Evolutionary conservation across 495 filamentous ascomycete species (phyloP), one percentile per base, ranked within the genome.

Genomic region (Annulohypoxylon bovei): DNA sequence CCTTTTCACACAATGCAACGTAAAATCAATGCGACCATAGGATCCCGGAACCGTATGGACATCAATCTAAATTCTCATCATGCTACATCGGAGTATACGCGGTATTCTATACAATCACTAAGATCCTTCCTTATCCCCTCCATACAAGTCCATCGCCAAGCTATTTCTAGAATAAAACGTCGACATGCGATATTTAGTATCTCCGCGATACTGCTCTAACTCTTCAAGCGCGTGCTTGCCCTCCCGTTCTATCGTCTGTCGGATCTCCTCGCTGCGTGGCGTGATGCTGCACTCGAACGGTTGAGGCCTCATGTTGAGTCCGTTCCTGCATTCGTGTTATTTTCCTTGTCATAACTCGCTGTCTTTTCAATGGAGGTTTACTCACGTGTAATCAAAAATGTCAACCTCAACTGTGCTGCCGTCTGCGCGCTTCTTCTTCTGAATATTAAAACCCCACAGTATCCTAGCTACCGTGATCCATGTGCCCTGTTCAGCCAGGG

Each of bases 181-280:
- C 44, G 82, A 85, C 84, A 88, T 86, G 18, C 83, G 70, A 61
- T 88, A 87, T 68, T 86, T 81, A 22, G 85, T 86, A 72, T 87
- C 84, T n/a, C 87, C 87, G 8, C 89, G 84, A 68, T 86, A 86
- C 18, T 81, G 73, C 60, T 84, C 78, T n/a, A 89, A 65, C 23
- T 87, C 81, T 32, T 81, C 72, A 33, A 87, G 67, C 1, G 87
- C 87, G 67, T 87, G 79, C 66, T 76, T 75, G 14, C 86, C 87
- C 67, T 89, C 86, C 22, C 82, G 71, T n/a, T 86, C 78, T 40
- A 90, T 85, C 0, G 86, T 80, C 20, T 79, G 77, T 3, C 77
- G 71, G 16, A 89, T 85, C 61, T 84, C 81, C 22, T 83, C 80
- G 32, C 68, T 85, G 47, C 86, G 77, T 5, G 84, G 82, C 39